Evolutionary conservation across 2,329 filamentous ascomycete genomes (phyloP).

Genomic region (Hypoxylon sp.): DNA sequence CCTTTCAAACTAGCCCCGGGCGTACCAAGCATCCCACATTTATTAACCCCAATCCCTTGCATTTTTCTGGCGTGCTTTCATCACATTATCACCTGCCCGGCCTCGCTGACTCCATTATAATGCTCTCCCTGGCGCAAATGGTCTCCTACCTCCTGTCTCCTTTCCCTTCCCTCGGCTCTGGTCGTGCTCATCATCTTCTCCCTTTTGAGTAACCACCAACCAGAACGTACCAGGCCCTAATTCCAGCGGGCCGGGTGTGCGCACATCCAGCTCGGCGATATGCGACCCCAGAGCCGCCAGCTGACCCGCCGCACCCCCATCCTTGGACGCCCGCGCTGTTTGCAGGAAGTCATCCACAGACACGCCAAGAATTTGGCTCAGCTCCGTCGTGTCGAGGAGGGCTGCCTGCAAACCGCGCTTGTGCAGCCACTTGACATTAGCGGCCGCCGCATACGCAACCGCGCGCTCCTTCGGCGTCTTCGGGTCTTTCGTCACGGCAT

Average conservation of each 20-base stretch:
- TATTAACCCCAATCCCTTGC: background rate
- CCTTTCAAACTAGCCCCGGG: background rate
- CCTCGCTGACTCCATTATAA: background rate
- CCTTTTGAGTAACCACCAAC: constrained; percentile 53
- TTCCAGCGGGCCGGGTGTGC: constrained; percentile 28
- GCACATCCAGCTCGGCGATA: constrained; percentile 53
- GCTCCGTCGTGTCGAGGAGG: constrained; percentile 54
- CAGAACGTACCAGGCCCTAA: constrained; percentile 54
- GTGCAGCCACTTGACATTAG: constrained; percentile 62
- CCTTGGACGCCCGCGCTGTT: constrained; percentile 51
- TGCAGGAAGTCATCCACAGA: constrained; percentile 60
- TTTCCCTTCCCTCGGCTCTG: constrained; percentile 1
- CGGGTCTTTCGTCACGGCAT: constrained; percentile 57
- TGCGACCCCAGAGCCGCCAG: constrained; percentile 41
- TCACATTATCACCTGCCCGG: background rate
- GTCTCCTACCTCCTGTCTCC: constrained; percentile 2
- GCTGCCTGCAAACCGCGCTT: constrained; percentile 57
- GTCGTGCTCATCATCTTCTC: constrained; percentile 11
- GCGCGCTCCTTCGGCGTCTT: constrained; percentile 60
- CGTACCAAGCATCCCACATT: background rate
- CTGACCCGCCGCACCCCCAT: constrained; percentile 37
- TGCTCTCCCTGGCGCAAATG: background rate
- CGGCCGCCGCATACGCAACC: constrained; percentile 59
- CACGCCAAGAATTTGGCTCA: constrained; percentile 36
- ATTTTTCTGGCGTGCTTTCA: background rate